Evolutionary conservation across 2,329 filamentous ascomycete genomes (phyloP), one percentile per base, ranked within the genome.

Genomic region (Aspergillus awamori): DNA sequence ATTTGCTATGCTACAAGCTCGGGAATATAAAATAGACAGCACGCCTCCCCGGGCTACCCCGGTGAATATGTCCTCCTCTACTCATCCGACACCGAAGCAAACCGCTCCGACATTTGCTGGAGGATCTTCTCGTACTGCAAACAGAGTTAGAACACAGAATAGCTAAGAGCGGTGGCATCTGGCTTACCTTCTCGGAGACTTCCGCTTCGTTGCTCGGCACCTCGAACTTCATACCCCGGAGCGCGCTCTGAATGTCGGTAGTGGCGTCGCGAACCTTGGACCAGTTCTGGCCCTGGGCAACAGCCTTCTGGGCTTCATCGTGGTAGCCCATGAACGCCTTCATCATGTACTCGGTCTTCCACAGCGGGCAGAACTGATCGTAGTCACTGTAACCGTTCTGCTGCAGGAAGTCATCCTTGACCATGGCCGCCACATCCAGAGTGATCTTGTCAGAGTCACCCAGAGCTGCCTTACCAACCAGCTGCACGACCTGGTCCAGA

Each of bases 301-400:
- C 86, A 6, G 92, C 93, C 86, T 97, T 98, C 78, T 98, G 94
- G 24, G 92, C 89, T 83, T 99, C 95, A 73, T 99, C 96, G 77
- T 97, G 92, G 86, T 94, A 99, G 61, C 89, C 91, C 84, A 99
- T 91, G 88, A 99, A 98, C 66, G 92, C 90, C 86, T 96, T 97
- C 95, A 99, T 99, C 95, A 99, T 98, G 89, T 95, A 99, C 78
- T 96, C 91, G 0, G 95, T 99, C 89, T 99, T 99, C 95, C 95
- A 99, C 74, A 99, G 86, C 53, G 95, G 95, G 76, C 95, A 99
- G 87, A 96, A 99, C 82, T 98, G 93, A 76, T 99, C 95, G 77
- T 99, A 98, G 80, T 98, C 92, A 69, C 91, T 95, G 87, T 99
- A 99, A 65, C 95, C 95, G 82, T 99, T 99, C 79, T 99, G 95